Percentiles rank a stretch among this genome's conserved stretches.
Conservation (phyloP, 1,284 basidiomycete species). For the Papiliotrema flavescens region DNA sequence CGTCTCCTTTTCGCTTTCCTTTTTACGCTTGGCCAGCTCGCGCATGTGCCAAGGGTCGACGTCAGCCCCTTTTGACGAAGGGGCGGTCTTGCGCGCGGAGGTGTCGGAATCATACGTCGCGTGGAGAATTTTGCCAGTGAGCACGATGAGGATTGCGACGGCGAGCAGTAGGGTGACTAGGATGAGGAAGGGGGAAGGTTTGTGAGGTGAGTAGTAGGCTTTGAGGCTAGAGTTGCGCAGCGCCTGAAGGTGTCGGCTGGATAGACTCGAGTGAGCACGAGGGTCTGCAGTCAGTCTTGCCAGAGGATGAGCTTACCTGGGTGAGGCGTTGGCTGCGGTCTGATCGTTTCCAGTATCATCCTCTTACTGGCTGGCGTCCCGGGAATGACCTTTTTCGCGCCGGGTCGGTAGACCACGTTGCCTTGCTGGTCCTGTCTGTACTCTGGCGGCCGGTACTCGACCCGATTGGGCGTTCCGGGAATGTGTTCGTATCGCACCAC, state of each 20-base stretch:
- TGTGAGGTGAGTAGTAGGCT: conserved; percentile 15
- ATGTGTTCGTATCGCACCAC: neutral
- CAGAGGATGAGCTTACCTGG: neutral
- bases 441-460: neutral
- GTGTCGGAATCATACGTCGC: conserved; percentile 22
- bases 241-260: neutral
- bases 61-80: conserved; percentile 1
- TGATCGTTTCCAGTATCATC: neutral
- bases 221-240: conserved; percentile 11
- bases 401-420: neutral
- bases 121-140: conserved; percentile 17
- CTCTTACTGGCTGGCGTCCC: neutral
- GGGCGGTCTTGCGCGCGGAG: neutral
- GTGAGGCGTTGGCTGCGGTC: neutral
- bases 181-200: conserved; percentile 12
- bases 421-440: neutral
- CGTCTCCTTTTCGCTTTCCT: conserved; percentile 9
- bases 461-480: neutral
- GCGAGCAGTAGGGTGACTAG: conserved; percentile 8
- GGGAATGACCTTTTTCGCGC: neutral
- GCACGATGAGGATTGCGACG: conserved; percentile 13
- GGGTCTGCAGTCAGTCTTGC: neutral
- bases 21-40: conserved; percentile 12
- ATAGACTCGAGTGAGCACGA: too few relatives aligned
- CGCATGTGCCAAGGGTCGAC: conserved; percentile 9